Base-by-base conservation (phyloP, 495 filamentous ascomycete genomes). In the Penicillium bialowiezense region DNA sequence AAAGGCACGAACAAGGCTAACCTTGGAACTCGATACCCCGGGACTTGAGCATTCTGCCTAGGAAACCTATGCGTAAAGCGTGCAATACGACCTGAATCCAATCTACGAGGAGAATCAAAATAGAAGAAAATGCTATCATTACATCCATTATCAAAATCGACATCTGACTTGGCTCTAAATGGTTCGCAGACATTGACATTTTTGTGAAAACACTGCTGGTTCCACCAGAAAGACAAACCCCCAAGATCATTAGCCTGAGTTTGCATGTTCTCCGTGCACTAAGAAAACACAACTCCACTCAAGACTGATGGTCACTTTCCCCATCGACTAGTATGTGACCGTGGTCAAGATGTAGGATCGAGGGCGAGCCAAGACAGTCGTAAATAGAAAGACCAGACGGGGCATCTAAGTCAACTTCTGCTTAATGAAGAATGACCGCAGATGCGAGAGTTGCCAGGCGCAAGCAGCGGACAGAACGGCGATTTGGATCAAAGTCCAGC, bases 401-500 rank as follows among this genome's bases (percentile, higher is more conserved):
- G n/a, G 50, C 34, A 51, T 38, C 50, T 59, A 74, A 41, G 93
- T 97, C 62, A 98, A 79, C 77, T 98, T 98, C 75, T 98, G 93
- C 81, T 98, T 98, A 77, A 98, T 98, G 75, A 98, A 98, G 78
- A 98, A 98, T 18, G 89, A 87, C 46, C 93, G 78, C 44, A 98
- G 80, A 69, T 97, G 91, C 10, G 90, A 95, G 26, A 98, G 78
- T 70, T 98, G 93, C 93, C 93, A 98, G 46, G 93, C 90, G 69
- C 93, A 98, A 21, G 93, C 95, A 39, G 87, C 78, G 21, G 87
- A 90, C 32, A 98, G 74, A n/a, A 98, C 83, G 48, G 83, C 79
- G 50, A 97, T 71, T 69, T 98, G 93, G 50, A 97, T 84, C 46
- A 95, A 67, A 36, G 91, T 90, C 93, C 93, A 98, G 48, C 90